These are phyloP conservation scores for Isabelozyma heimii DNA, from an alignment of 805 yeast genomes.

Conservation along the genomic window DNA sequence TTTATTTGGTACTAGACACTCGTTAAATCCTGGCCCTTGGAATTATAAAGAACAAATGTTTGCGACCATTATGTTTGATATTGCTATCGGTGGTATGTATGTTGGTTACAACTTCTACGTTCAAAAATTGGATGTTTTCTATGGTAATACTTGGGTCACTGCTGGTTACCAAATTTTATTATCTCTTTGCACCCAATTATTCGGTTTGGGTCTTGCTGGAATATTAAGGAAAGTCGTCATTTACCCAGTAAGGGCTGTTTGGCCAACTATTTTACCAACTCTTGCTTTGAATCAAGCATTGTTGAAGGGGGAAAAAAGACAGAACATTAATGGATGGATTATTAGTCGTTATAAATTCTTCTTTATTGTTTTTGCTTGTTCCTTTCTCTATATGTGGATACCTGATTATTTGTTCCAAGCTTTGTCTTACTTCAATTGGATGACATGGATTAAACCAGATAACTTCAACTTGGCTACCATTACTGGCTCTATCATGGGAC, in stretches of 20 bases:
- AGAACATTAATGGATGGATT: conserved; percentile 30
- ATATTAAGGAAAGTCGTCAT: conserved; percentile 34
- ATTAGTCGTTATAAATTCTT: conserved; percentile 22
- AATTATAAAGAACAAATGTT: conserved; percentile 64
- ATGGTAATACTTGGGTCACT: conserved; percentile 25
- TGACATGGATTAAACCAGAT: conserved; percentile 54
- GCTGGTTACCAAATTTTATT: conserved; percentile 23
- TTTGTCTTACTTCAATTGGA: conserved; percentile 50
- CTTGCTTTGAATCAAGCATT: conserved; percentile 26
- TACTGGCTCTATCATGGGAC: conserved; percentile 46
- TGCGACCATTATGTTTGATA: conserved; percentile 40
- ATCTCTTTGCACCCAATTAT: conserved; percentile 20
- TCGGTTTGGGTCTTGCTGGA: conserved; percentile 33
- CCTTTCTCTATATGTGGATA: conserved; percentile 45
- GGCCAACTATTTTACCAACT: conserved; percentile 46
- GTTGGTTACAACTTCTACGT: conserved; percentile 31
- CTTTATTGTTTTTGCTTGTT: conserved; percentile 18
- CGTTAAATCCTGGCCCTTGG: conserved; percentile 66
- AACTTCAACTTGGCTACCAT: conserved; percentile 46
- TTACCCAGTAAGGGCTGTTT: conserved; percentile 49
- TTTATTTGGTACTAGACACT: conserved; percentile 31
- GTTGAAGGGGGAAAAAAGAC: conserved; percentile 20
- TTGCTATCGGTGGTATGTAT: conserved; percentile 27
- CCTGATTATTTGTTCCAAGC: conserved; percentile 44
- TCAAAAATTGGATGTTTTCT: conserved; percentile 19